A percentile compares a stretch with the other conserved stretches of the same genome.
Conservation (phyloP, 129 eudicot genomes). For the Chrysanthemum seticuspe region DNA sequence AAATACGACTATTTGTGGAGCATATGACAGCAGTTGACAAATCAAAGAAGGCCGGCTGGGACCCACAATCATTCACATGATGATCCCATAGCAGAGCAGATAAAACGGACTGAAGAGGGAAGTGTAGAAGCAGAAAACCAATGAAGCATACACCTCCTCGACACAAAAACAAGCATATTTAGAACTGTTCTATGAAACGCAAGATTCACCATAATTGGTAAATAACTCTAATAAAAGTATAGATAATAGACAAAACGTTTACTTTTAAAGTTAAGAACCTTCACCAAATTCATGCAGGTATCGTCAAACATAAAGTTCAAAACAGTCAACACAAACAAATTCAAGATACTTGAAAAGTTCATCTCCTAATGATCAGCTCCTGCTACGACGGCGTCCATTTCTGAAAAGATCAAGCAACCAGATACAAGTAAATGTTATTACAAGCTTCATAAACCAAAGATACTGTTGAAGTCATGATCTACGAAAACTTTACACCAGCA, state of each 20-base stretch:
- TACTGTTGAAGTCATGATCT: background rate
- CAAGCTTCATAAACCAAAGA: background rate
- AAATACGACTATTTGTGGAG: conserved; percentile 43
- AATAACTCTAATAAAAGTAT: conserved; percentile 9
- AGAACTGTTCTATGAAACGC: conserved; percentile 36
- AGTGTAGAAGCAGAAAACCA: conserved; percentile 87
- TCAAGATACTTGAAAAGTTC: conserved; percentile 27
- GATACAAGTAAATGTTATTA: background rate
- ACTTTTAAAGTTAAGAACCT: conserved; percentile 65
- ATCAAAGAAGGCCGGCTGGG: conserved; percentile 60
- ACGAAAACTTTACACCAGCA: background rate
- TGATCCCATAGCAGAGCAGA: conserved; percentile 59
- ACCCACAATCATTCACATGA: conserved; percentile 74
- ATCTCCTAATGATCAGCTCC: conserved; percentile 57
- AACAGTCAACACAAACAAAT: conserved; percentile 59
- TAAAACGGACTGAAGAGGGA: conserved; percentile 47
- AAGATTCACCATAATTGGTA: conserved; percentile 26
- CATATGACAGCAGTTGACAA: conserved; percentile 26
- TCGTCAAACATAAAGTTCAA: conserved; percentile 38
- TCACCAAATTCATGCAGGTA: conserved; percentile 72
- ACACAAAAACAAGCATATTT: conserved; percentile 80
- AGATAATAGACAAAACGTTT: conserved; percentile 30
- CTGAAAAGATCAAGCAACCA: conserved; percentile 41
- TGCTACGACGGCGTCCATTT: conserved; percentile 95
- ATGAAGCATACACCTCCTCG: conserved; percentile 98